These are phyloP conservation scores for Maudiozyma serrabonitensis DNA, from an alignment of 805 yeast species.

Conservation along the genomic window DNA sequence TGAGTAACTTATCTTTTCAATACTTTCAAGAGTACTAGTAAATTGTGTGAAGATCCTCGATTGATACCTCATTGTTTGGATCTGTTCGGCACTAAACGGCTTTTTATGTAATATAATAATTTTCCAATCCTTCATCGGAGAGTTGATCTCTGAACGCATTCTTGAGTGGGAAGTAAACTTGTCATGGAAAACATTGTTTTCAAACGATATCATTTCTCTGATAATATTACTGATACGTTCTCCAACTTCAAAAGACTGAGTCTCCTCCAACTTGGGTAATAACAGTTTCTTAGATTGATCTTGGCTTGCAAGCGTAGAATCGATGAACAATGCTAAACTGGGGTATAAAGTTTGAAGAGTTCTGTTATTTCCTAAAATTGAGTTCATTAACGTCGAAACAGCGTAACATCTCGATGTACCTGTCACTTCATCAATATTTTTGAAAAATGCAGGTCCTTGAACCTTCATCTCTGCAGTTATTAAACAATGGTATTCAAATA, in stretches of 20 bases:
- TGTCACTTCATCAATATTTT: background rate
- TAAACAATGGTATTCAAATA: constrained; percentile 10
- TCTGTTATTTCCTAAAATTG: constrained; percentile 10
- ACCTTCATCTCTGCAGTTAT: constrained; percentile 16
- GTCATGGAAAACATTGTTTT: constrained; percentile 8
- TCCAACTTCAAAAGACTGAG: background rate
- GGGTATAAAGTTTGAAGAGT: constrained; percentile 15
- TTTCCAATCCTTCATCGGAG: constrained; percentile 11
- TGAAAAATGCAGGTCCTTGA: constrained; percentile 3
- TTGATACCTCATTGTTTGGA: constrained; percentile 9
- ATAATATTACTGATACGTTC: constrained; percentile 4
- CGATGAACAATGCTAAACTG: constrained; percentile 6
- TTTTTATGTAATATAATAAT: constrained; percentile 10
- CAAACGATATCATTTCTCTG: constrained; percentile 5
- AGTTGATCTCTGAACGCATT: constrained; percentile 4
- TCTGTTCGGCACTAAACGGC: constrained; percentile 7
- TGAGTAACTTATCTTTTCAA: constrained; percentile 7
- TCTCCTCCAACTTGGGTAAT: background rate
- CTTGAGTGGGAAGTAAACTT: constrained; percentile 2
- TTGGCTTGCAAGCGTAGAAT: background rate
- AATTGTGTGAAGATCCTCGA: constrained; percentile 14
- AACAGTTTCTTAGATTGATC: too few relatives aligned
- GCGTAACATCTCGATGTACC: constrained; percentile 6
- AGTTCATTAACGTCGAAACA: constrained; percentile 7
- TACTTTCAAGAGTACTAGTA: constrained; percentile 10